Evolutionary conservation across 192 early-diverging fungal species (phyloP).

Genomic region (Geranomyces michiganensis): DNA sequence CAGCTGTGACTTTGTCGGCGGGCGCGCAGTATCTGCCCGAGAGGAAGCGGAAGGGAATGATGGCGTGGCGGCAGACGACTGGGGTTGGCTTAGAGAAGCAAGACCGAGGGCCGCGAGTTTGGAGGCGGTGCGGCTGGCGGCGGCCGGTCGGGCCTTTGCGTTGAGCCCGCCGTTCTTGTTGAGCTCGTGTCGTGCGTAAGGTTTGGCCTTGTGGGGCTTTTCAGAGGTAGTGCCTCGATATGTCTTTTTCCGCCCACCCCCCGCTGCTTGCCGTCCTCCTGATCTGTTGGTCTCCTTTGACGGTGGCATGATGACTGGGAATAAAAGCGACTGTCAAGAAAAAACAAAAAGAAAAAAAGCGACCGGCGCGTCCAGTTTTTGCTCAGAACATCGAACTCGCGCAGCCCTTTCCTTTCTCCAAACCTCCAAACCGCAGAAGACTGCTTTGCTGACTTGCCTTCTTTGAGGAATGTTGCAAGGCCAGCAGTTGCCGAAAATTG

Average conservation of each 20-base stretch:
- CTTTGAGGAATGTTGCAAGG: too few species aligned
- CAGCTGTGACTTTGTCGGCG: slow-evolving; percentile 6
- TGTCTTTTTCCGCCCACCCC: background rate
- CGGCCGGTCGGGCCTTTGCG: background rate
- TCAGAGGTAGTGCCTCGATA: slow-evolving; percentile 1
- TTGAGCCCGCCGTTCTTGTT: background rate
- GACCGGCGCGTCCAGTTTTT: too few species aligned
- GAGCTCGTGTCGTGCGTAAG: slow-evolving; percentile 7
- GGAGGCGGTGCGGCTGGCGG: slow-evolving; percentile 10
- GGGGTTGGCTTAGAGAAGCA: background rate
- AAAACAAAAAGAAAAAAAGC: too few species aligned
- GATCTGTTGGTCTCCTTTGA: too few species aligned
- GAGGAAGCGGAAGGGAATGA: background rate
- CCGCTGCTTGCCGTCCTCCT: too few species aligned
- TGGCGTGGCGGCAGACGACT: background rate
- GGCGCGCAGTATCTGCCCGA: background rate
- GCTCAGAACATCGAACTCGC: too few species aligned
- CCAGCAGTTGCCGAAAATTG: too few species aligned
- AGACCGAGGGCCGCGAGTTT: slow-evolving; percentile 8
- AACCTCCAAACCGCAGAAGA: too few species aligned
- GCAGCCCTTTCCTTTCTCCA: too few species aligned
- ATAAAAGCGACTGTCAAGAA: too few species aligned
- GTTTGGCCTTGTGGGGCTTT: slow-evolving; percentile 4
- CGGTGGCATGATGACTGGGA: too few species aligned
- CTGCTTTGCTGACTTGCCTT: too few species aligned